Base-by-base conservation (phyloP, 371 early-diverging fungal species). In the Rhizopus stolonifer region DNA sequence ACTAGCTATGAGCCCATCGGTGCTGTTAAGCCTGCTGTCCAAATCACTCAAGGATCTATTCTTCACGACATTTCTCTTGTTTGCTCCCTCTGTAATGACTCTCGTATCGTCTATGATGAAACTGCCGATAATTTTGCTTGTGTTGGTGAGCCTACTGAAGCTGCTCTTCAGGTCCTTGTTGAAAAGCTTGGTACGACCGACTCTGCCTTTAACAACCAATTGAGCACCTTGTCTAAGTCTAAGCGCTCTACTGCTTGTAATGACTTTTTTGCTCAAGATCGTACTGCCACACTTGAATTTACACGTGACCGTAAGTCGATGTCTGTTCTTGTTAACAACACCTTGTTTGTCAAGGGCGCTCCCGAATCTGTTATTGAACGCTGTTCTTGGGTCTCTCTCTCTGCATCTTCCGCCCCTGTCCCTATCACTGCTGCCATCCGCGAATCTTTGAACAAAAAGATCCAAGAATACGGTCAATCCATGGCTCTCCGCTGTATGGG, bases 71-170 rank as follows among this genome's bases (percentile, higher is more conserved):
- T 92, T 8, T 81, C 87, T 13, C 80, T 86, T 45, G 84, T 96
- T 46, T 90, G 91, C 60, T 81, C 91, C n/a, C 70, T 90, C 42
- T 97, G 98, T 81, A 98, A 98, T 69, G 92, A 95, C 64, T 82
- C 98, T 22, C 71, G 77, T 15, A 86, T 98, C 47, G 65, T 79
- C 11, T 96, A 90, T 69, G 88, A 91, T 61, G 75, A 82, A 76
- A 60, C 77, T 10, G 57, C 67, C 33, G 79, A 83, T 43, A 25
- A 44, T 2, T 90, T 87, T 69, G 57, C 60, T 32, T 86, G 85
- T 61, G 83, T 95, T 53, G 98, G 98, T 53, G 98, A 98, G 80
- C 98, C 98, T n/a, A 98, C 98, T 22, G 98, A 98, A 74, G 98
- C 96, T n/a, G 97, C 98, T 14, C 82, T 98, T 47, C 87, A 88